Evolutionary conservation across 2,329 filamentous ascomycete species (phyloP), one percentile per base, ranked within the genome.

Genomic region (Graphilbum sp.): DNA sequence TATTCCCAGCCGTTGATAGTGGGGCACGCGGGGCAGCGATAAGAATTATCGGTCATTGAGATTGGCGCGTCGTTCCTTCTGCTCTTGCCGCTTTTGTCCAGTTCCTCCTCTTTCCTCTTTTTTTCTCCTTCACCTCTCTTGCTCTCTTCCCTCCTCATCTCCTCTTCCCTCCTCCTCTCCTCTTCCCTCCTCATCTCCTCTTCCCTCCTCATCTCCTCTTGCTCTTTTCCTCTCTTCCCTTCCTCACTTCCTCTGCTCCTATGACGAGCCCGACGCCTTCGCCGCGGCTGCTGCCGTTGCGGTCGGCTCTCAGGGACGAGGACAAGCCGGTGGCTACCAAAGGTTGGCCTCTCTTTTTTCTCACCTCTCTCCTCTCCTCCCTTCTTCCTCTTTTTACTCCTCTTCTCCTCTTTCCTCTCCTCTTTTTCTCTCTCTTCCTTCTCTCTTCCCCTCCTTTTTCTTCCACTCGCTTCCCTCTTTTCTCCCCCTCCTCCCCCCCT

Each of bases 261-360:
- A 25, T 25, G 23, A 7, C 23, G 7, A 25, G 7, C 23, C 23
- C 27, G 20, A 41, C 39, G 32, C 32, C 35, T 13, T 46, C 44
- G 31, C 46, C 46, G 4, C 37, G 40, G 36, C 29, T 41, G 10
- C 18, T 45, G 42, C 58, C 60, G 7, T 49, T 63, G 37, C 59
- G 59, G 34, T 63, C 61, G 29, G 61, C 59, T 19, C 50, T 64
- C 46, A 43, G 41, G 8, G 46, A 48, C 38, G 46, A 48, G 2
- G 46, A 47, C 2, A 39, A 42, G 24, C 43, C 44, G n/a, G 39
- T 45, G 3, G 29, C 29, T 3, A 43, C 36, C 16, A 48, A 48
- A 37, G 46, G 46, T 47, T 20, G 3, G 19, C 23, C n/a, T 32
- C 16, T 32, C 12, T 20, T 35, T 27, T 16, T 24, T 27, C 21